A percentile compares a stretch with the other conserved stretches of the same genome.
These are phyloP conservation scores for Tylopilus rubrobrunneus DNA, from an alignment of 768 basidiomycete genomes.

Conservation along the genomic window DNA sequence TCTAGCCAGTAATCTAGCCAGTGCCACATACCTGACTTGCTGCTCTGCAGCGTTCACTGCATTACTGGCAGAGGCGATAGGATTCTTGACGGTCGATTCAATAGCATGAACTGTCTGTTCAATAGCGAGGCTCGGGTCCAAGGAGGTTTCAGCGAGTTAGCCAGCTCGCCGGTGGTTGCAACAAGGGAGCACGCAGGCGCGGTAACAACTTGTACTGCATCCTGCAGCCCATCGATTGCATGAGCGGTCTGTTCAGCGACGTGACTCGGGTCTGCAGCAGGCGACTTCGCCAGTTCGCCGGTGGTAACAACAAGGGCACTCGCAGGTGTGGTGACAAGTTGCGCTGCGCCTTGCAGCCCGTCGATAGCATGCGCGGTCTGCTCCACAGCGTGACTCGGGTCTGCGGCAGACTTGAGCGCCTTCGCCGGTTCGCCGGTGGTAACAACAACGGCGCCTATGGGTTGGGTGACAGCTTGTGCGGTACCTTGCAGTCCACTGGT, in stretches of 20 bases:
- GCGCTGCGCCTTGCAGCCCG: not conserved
- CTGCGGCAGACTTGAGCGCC: not conserved
- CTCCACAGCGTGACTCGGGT: not conserved
- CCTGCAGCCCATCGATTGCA: not conserved
- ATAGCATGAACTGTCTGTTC: not conserved
- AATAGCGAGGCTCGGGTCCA: not conserved
- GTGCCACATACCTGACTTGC: constrained; percentile 4
- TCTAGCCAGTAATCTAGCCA: constrained; percentile 5
- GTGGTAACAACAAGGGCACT: not conserved
- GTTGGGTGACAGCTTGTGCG: not conserved
- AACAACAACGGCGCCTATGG: not conserved
- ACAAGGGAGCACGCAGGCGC: not conserved
- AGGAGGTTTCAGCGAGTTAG: not conserved
- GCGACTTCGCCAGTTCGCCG: not conserved
- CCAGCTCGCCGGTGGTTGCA: not conserved
- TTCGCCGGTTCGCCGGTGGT: not conserved
- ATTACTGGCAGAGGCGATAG: not conserved
- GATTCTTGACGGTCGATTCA: not conserved
- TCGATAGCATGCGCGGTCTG: not conserved
- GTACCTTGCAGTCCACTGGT: not conserved
- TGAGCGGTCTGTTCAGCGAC: not conserved
- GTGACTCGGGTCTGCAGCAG: not conserved
- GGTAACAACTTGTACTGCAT: not conserved
- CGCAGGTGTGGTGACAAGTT: not conserved
- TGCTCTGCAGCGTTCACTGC: not conserved